Conservation (phyloP, 2,329 filamentous ascomycete species). For the Thelonectria olida region DNA sequence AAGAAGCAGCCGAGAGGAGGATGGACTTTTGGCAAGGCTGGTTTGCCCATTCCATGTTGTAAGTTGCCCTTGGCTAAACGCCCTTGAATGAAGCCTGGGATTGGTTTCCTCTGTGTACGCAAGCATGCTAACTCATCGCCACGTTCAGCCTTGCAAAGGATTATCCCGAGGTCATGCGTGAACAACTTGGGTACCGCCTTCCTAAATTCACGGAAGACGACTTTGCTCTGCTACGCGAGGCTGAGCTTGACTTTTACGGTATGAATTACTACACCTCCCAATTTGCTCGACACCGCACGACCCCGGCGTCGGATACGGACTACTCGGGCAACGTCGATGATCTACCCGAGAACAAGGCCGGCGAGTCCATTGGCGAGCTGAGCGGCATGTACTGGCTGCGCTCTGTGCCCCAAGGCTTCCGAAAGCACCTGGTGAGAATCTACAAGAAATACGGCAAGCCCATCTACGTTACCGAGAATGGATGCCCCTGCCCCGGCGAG, state of each 20-base stretch:
- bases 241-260: conserved; percentile 42
- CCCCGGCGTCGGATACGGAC: conserved; percentile 32
- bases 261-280: conserved; percentile 49
- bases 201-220: conserved; percentile 30
- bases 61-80: no score
- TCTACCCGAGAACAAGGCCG: conserved; percentile 31
- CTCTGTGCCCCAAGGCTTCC: conserved; percentile 21
- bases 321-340: conserved; percentile 31
- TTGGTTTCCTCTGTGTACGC: no score
- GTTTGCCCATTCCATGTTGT: conserved; percentile 51
- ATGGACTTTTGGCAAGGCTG: conserved; percentile 52
- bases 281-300: conserved; percentile 36
- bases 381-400: conserved; percentile 25
- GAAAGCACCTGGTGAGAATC: conserved; percentile 21
- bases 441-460: conserved; percentile 26
- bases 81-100: no score
- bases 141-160: conserved; percentile 3
- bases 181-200: conserved; percentile 28
- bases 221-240: conserved; percentile 5
- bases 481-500: conserved; percentile 25
- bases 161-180: conserved; percentile 30
- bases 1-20: conserved; percentile 44
- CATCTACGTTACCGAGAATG: conserved; percentile 27
- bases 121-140: no score
- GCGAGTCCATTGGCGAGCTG: conserved; percentile 22